Base-by-base conservation (phyloP, 2,329 filamentous ascomycete genomes). In the Dactylellina sp. region DNA sequence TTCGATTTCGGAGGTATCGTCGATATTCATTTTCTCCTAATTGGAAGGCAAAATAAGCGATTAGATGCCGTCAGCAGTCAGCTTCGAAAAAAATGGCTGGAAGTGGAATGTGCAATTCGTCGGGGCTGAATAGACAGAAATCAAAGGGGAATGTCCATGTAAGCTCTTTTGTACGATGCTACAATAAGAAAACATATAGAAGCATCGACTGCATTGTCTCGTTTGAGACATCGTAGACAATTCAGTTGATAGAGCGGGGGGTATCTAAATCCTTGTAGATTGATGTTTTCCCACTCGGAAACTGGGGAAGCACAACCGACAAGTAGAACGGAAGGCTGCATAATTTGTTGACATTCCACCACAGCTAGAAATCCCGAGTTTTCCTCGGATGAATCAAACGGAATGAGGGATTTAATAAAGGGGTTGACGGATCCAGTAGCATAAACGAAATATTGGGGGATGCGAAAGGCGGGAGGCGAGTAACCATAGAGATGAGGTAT, bases 401-500 rank as follows among this genome's bases (percentile, higher is more conserved):
- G 60, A 72, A 72, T 72, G 68, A 60, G 68, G 68, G 60, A 72
- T 72, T 72, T 72, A 47, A 39, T 22, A 44, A 25, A 55, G 35
- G 20, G 50, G 60, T 32, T 60, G 68, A 56, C 40, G 46, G 44
- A 64, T 65, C 7, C 28, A 50, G 55, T 12, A 16, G 40, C 5
- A 18, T 47, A 40, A 61, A 40, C 20, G 46, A 61, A 49, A 20
- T 39, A 40, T 52, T 52, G 42, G n/a, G 40, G 44, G 42, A 57
- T 49, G 57, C 42, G 42, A 52, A 9, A 37, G 35, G 57, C 22
- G 20, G 28, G 35, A 18, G 62, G 39, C 22, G 25, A 42, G 50
- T 28, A 42, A 7, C 37, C 5, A 47, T 35, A 22, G 25, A 39
- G 12, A 22, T 32, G 18, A 56, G 18, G 39, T 6, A n/a, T 32